A percentile compares a stretch with the other conserved stretches of the same genome.
Evolutionary conservation across 1,284 basidiomycete species (phyloP).

Genomic region (Boletellus deceptivus): DNA sequence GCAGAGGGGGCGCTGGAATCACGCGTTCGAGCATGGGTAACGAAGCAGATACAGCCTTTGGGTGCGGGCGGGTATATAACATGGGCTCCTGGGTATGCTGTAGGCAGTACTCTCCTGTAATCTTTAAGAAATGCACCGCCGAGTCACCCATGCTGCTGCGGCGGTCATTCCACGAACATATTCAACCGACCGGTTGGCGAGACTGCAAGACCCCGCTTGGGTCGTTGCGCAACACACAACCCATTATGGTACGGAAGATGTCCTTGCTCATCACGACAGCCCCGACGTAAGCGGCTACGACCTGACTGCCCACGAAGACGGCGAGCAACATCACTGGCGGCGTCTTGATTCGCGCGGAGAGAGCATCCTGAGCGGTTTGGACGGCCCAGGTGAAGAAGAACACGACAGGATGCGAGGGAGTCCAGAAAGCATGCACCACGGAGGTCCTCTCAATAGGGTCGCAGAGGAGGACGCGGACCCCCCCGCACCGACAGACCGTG

Average conservation of each 20-base stretch:
- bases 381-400: constrained; percentile 24
- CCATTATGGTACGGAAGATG: constrained; percentile 16
- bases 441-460: constrained; percentile 39
- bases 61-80: constrained; percentile 22
- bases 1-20: constrained; percentile 14
- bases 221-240: constrained; percentile 12
- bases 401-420: constrained; percentile 25
- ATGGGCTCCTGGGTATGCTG: constrained; percentile 1
- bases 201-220: constrained; percentile 18
- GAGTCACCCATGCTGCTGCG: constrained; percentile 32
- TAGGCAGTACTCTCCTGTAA: constrained; percentile 4
- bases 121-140: constrained; percentile 27
- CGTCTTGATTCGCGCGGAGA: constrained; percentile 33
- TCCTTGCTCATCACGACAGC: constrained; percentile 9
- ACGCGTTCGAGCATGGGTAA: constrained; percentile 13
- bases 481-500: constrained; percentile 2
- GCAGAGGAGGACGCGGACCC: constrained; percentile 41
- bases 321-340: constrained; percentile 29
- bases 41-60: constrained; percentile 25
- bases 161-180: constrained; percentile 27
- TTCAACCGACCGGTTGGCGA: constrained; percentile 15
- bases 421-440: constrained; percentile 36
- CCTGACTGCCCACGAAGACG: constrained; percentile 19
- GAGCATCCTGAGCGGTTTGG: constrained; percentile 33
- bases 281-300: constrained; percentile 25